These are phyloP conservation scores for Fonsecaea erecta DNA, from an alignment of 2,329 filamentous ascomycete species.

Conservation along the genomic window DNA sequence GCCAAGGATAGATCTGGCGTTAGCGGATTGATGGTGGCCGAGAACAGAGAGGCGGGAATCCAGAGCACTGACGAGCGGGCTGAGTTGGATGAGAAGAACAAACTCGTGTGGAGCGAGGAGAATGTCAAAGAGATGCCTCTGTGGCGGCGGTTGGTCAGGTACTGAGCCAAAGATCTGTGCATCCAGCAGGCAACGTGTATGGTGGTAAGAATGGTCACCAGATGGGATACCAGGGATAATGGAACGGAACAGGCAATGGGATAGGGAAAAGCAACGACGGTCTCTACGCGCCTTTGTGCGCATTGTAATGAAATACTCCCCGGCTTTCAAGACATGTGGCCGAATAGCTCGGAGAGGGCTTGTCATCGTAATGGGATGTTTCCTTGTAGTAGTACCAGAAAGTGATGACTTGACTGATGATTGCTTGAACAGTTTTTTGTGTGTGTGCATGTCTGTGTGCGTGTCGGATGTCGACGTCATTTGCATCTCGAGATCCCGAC, in stretches of 20 bases:
- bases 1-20: slow-evolving; percentile 75
- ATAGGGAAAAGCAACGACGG: neutral
- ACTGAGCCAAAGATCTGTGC: slow-evolving; percentile 4
- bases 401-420: too few relatives aligned
- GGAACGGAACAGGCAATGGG: neutral
- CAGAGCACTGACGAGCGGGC: slow-evolving; percentile 80
- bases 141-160: slow-evolving; percentile 30
- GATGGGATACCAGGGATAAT: neutral
- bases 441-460: neutral
- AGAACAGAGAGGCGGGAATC: slow-evolving; percentile 68
- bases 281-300: neutral
- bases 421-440: neutral
- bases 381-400: too few relatives aligned
- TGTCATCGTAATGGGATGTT: neutral
- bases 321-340: neutral
- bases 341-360: neutral
- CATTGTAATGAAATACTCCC: slow-evolving; percentile 2
- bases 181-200: neutral
- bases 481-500: neutral
- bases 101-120: slow-evolving; percentile 64
- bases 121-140: slow-evolving; percentile 38
- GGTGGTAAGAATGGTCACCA: neutral
- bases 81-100: slow-evolving; percentile 70
- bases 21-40: slow-evolving; percentile 74
- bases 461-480: slow-evolving; percentile 6